Evolutionary conservation across 257 asterid genomes (phyloP).

Genomic region (Nicotiana attenuata): DNA sequence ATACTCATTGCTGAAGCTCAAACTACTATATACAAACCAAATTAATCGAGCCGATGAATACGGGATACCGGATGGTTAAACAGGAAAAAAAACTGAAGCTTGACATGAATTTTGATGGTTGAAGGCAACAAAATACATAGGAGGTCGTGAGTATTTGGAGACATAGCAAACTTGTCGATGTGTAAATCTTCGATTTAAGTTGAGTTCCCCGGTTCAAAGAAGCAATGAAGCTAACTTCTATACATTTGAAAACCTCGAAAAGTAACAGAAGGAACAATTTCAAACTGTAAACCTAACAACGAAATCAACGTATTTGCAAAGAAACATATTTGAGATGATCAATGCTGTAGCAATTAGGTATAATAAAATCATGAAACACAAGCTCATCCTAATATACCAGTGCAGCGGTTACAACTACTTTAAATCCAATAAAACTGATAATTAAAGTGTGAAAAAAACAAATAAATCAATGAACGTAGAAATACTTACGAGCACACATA

Average conservation of each 20-base stretch:
- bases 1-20: background rate
- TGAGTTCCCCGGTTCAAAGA: background rate
- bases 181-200: background rate
- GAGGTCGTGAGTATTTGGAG: background rate
- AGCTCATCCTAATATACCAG: background rate
- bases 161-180: background rate
- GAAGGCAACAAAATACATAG: background rate
- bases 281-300: background rate
- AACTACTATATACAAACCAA: background rate
- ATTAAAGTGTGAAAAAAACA: background rate
- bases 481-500: too few species aligned
- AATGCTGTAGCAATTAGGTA: too few species aligned
- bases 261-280: too few species aligned
- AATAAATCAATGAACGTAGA: too few species aligned
- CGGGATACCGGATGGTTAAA: background rate
- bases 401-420: background rate
- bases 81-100: background rate
- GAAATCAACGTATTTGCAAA: too few species aligned
- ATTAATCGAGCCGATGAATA: background rate
- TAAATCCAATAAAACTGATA: background rate
- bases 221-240: background rate
- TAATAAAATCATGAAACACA: too few species aligned
- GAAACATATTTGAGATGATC: too few species aligned
- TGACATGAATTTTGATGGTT: too few species aligned
- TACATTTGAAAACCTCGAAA: background rate